Evolutionary conservation across 768 basidiomycete species (phyloP), one percentile per base, ranked within the genome.

Genomic region (Rhodosporidiobolus sp.): DNA sequence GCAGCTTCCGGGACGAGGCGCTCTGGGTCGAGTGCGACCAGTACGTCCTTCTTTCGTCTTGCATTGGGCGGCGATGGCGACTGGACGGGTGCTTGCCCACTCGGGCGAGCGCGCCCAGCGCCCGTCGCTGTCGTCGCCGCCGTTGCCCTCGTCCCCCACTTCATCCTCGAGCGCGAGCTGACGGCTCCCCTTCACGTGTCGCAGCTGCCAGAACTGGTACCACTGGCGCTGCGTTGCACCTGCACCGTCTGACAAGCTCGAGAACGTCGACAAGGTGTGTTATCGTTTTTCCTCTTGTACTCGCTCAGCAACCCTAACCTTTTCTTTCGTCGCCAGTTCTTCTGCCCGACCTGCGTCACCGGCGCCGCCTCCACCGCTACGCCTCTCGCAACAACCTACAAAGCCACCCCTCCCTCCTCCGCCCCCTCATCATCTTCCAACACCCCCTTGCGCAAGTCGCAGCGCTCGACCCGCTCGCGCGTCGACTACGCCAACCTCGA

Each of bases 1-100:
- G 16, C 17, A 85, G 38, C 38, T 43, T 43, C 38, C 38, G 38
- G n/a, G 48, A 86, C 72, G 88, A 88, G 79, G 89, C 90, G 74
- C 87, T 83, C 77, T 94, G 91, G 92, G 87, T 93, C 67, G 83
- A 87, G 73, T 94, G 92, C 79, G 91, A 92, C 77, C 85, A 48
- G 69, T 70, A 24, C 55, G 65, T 61, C 22, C 38, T 30, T 24
- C 28, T n/a, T 26, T 10, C 8, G 38, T 14, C 7, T n/a, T 32
- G 16, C 46, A 61, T 12, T 7, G n/a, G 38, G 38, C 38, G 38
- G 14, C 38, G 14, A 43, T 14, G 38, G 38, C 38, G 38, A 7
- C 14, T 43, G 38, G 38, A 7, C 14, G 38, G 38, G 38, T 35
- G 8, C 26, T 59, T 2, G 19, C 22, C 38, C 53, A 17, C 24